phyloP scores from a whole-genome alignment of 23 red algal genomes.

The Gracilaria vermiculophylla region DNA sequence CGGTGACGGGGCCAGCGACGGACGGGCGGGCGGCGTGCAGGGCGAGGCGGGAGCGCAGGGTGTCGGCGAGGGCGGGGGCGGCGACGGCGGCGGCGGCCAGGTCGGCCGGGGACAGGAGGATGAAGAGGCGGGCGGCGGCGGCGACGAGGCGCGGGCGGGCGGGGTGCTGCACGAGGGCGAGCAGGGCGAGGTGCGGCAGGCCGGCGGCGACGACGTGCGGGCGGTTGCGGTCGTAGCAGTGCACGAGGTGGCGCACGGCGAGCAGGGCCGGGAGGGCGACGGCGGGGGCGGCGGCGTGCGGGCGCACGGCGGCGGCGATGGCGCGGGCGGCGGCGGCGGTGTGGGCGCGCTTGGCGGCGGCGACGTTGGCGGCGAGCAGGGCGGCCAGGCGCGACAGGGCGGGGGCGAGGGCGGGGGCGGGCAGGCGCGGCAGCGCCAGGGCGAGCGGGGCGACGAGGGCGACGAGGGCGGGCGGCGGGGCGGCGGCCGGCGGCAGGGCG shows the following conservation, averaged over 20 bases:
- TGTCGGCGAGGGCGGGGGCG: neutral
- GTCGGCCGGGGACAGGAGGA: neutral
- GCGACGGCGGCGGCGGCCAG: neutral
- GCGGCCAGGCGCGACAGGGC: neutral
- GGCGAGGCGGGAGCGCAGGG: neutral
- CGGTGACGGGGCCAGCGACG: neutral
- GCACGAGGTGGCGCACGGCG: neutral
- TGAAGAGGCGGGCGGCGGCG: conserved; percentile 1
- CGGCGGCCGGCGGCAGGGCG: neutral
- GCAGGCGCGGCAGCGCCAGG: neutral
- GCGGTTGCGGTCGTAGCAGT: conserved; percentile 12
- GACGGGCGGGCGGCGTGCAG: neutral
- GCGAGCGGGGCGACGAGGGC: too few species aligned
- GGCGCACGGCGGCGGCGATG: neutral
- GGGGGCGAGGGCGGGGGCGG: neutral
- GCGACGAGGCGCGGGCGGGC: neutral
- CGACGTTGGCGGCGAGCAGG: neutral
- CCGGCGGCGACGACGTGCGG: neutral
- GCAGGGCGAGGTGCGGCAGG: neutral
- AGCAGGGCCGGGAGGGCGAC: neutral
- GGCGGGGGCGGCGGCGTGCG: neutral
- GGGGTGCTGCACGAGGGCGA: neutral
- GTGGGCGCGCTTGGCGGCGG: neutral
- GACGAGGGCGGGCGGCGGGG: neutral
- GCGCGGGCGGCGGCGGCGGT: neutral